phyloP scores from a whole-genome alignment of 192 early-diverging fungal genomes.

The Haplosporangium gracile region DNA sequence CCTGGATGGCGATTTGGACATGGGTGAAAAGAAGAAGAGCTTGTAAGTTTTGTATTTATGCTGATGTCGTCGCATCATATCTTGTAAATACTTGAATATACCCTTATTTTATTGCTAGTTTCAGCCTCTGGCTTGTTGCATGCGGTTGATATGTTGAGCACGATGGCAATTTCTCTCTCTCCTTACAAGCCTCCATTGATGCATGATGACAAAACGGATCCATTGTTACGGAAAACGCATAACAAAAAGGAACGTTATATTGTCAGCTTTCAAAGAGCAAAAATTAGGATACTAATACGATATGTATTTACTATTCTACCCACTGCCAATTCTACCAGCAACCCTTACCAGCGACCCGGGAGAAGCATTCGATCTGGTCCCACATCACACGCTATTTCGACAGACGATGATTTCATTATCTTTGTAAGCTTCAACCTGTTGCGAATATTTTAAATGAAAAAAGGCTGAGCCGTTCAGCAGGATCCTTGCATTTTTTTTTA shows the following conservation, averaged over 20 bases:
- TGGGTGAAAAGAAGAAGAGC: conserved; percentile 20
- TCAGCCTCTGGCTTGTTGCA: background rate
- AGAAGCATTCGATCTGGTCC: background rate
- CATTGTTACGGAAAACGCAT: background rate
- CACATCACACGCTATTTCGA: background rate
- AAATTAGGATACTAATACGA: background rate
- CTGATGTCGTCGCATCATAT: background rate
- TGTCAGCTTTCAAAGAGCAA: background rate
- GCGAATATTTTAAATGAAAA: background rate
- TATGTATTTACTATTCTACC: background rate
- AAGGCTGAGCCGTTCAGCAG: background rate
- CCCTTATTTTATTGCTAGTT: background rate
- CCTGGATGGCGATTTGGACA: conserved; percentile 11
- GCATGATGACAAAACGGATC: background rate
- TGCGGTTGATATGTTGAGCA: background rate
- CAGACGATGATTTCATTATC: conserved; percentile 7
- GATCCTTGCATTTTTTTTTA: background rate
- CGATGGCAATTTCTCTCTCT: background rate
- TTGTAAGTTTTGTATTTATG: conserved; percentile 13
- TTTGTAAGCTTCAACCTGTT: conserved; percentile 12
- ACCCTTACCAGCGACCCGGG: conserved; percentile 24
- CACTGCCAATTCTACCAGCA: background rate
- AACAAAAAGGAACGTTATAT: background rate
- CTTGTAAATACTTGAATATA: conserved; percentile 6
- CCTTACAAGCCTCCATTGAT: background rate